Evolutionary conservation across 176 grass and related monocot species (phyloP).

Genomic region (Panicum miliaceum): DNA sequence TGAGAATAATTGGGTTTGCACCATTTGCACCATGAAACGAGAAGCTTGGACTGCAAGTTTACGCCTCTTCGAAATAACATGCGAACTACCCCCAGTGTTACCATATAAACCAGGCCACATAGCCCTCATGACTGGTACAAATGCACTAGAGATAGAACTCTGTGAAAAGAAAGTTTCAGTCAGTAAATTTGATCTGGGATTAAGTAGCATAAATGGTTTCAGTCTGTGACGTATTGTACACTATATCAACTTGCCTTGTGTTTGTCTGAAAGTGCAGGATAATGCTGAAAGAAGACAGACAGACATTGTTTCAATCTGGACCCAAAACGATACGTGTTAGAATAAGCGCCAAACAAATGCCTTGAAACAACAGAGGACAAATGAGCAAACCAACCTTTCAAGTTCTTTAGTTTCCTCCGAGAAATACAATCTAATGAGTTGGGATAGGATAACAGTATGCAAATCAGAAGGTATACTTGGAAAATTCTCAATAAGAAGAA

Average conservation of each 20-base stretch:
- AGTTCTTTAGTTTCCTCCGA: conserved; percentile 71
- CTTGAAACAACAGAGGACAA: conserved; percentile 10
- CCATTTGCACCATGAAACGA: conserved; percentile 95
- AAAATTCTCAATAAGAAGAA: conserved; percentile 81
- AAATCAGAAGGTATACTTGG: conserved; percentile 61
- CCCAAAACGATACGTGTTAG: conserved; percentile 19
- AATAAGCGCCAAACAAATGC: conserved; percentile 13
- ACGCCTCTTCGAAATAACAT: conserved; percentile 67
- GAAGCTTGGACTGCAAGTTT: conserved; percentile 69
- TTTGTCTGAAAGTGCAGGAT: conserved; percentile 67
- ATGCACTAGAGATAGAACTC: conserved; percentile 68
- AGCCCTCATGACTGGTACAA: conserved; percentile 75
- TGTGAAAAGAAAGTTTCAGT: conserved; percentile 38
- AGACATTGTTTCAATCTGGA: conserved; percentile 93
- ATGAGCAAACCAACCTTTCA: conserved; percentile 70
- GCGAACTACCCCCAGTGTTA: conserved; percentile 60
- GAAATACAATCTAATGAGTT: conserved; percentile 76
- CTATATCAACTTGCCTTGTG: conserved; percentile 75
- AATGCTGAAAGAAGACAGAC: conserved; percentile 91
- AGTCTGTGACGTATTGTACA: not conserved
- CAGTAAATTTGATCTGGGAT: conserved; percentile 30
- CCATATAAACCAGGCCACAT: conserved; percentile 92
- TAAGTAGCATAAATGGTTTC: not conserved
- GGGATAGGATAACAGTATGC: conserved; percentile 71
- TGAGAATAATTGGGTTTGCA: conserved; percentile 72